These are phyloP conservation scores for Batrachochytrium dendrobatidis DNA, from an alignment of 371 early-diverging fungal genomes.

Conservation along the genomic window DNA sequence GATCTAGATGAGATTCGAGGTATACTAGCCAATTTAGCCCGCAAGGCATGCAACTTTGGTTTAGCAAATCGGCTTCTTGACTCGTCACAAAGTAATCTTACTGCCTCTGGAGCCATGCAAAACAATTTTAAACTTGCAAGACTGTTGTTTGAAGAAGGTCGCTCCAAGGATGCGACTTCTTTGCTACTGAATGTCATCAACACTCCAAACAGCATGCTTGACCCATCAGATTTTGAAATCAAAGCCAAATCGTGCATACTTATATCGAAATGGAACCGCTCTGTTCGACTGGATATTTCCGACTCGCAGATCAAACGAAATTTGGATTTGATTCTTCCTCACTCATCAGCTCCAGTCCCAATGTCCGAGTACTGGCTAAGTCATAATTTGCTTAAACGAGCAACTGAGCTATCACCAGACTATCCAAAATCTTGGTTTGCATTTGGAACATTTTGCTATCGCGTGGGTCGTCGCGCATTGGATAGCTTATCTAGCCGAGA, in stretches of 20 bases:
- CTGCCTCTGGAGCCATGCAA: neutral
- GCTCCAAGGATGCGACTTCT: neutral
- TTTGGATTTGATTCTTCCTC: neutral
- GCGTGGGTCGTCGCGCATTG: conserved; percentile 32
- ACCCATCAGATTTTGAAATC: conserved; percentile 1
- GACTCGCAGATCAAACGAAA: neutral
- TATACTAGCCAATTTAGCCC: conserved; percentile 6
- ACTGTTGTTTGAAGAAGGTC: conserved; percentile 7
- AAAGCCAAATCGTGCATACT: conserved; percentile 10
- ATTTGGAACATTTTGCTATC: conserved; percentile 54
- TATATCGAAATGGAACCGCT: conserved; percentile 9
- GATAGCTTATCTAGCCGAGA: neutral
- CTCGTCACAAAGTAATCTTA: conserved; percentile 1
- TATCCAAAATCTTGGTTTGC: conserved; percentile 55
- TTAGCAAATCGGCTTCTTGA: conserved; percentile 10
- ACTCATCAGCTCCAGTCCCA: neutral
- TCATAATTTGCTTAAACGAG: neutral
- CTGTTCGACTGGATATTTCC: neutral
- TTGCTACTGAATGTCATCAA: conserved; percentile 5
- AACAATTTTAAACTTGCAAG: conserved; percentile 12
- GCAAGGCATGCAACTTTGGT: conserved; percentile 11
- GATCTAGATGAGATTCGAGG: conserved; percentile 10
- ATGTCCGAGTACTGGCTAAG: neutral
- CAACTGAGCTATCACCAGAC: conserved; percentile 4
- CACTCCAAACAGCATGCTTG: neutral